Evolutionary conservation across 108 stramenopile genomes (phyloP), one percentile per base, ranked within the genome.

Genomic region (Conticribra guillardii): DNA sequence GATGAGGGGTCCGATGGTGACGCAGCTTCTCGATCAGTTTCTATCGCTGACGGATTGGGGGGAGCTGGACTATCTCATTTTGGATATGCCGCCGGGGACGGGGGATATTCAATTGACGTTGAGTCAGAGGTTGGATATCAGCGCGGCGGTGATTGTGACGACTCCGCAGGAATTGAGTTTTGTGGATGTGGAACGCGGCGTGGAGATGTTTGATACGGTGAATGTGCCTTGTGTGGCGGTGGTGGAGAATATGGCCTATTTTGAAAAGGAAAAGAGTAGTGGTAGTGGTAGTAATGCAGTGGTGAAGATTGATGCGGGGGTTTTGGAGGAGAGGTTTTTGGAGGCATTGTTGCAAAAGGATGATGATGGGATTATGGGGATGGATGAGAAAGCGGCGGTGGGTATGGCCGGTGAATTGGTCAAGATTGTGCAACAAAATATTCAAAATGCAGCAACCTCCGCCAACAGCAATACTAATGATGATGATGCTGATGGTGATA

Each of bases 21-120:
- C 85, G 44, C 91, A 95, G 74, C 81, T 98, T 19, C 80, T 98
- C 34, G 95, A 88, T 65, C 97, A 98, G 74, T 97, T 99, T 61
- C 50, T 97, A 22, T 84, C 83, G 19, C 82, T 91, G 18, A 98
- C 98, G 4, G 83, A 95, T 61, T 99, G 99, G 99, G 98, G 99
- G 24, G 72, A 91, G 21, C 82, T 99, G 37, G 99, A 99, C 84
- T 91, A 96, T 59, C 82, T 99, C 21, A 87, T 99, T 65, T 54
- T 99, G 18, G 99, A 99, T 81, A 96, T 99, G 98, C 99, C 99
- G 1, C 99, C 94, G 19, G 99, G 99, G 2, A 98, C 98, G 21
- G 99, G 99, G 23, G 99, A 99, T 66, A 96, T 99, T 60, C 96
- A 96, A 68, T 76, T 99, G 57, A 97, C 97, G 14, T 67, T 99